A percentile compares a stretch with the other conserved stretches of the same genome.
Conservation (phyloP, 2,329 filamentous ascomycete genomes). For the Calcarisporium arbuscula region DNA sequence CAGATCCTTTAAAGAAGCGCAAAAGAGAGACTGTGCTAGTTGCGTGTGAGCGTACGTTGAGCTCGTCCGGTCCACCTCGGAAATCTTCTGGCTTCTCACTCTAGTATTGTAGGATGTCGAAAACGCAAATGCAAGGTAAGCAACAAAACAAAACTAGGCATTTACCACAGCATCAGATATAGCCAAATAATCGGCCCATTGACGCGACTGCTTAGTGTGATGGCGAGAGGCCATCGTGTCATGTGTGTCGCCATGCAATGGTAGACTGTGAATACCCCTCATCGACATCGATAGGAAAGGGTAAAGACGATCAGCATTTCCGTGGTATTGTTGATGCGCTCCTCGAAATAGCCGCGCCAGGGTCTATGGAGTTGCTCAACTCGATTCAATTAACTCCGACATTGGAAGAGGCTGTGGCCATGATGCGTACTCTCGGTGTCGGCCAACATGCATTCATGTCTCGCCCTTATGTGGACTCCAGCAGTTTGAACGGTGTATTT, state of each 20-base stretch:
- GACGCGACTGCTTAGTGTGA: constrained; percentile 12
- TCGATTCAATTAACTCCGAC: not conserved
- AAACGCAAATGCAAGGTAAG: constrained; percentile 7
- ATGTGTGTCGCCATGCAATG: not conserved
- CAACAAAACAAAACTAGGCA: not conserved
- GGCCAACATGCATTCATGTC: not conserved
- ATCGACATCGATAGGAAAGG: not conserved
- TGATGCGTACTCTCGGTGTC: no score
- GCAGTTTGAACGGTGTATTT: no score
- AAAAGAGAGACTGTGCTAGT: constrained; percentile 1
- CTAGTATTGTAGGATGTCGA: constrained; percentile 5
- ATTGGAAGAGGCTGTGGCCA: constrained; percentile 1
- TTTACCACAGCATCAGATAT: not conserved
- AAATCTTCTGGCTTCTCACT: not conserved
- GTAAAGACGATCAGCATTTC: not conserved
- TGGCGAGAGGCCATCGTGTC: constrained; percentile 5
- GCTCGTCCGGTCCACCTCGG: no score
- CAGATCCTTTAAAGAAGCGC: no score
- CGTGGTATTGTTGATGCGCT: not conserved
- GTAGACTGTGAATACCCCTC: not conserved
- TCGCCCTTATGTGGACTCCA: no score
- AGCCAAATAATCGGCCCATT: not conserved
- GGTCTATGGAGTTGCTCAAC: not conserved
- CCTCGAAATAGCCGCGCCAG: not conserved
- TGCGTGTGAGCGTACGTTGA: constrained; percentile 1